These are phyloP conservation scores for Ilex paraguariensis DNA, from an alignment of 305 asterid genomes.

Conservation along the genomic window DNA sequence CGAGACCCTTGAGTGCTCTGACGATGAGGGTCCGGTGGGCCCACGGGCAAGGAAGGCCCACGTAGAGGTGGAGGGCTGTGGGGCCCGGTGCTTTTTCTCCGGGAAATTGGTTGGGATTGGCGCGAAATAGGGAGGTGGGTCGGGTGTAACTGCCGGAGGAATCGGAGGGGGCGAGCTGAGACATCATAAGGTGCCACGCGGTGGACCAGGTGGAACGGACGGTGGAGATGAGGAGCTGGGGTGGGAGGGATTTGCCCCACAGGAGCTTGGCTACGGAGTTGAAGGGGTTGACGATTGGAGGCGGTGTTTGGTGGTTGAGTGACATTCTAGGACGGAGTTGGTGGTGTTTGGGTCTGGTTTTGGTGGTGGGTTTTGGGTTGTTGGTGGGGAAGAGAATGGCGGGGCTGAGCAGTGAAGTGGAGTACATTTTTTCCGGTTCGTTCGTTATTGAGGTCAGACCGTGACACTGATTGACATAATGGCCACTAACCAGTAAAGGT, in stretches of 20 bases:
- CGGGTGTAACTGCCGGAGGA: constrained; percentile 69
- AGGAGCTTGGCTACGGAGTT: constrained; percentile 63
- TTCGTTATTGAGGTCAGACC: too few relatives aligned
- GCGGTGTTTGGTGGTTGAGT: background rate
- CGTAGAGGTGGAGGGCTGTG: constrained; percentile 34
- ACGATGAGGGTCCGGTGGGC: constrained; percentile 92
- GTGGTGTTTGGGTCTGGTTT: constrained; percentile 15
- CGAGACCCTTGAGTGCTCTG: constrained; percentile 87
- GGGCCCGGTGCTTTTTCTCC: constrained; percentile 39
- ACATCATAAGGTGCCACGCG: constrained; percentile 93
- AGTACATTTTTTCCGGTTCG: background rate
- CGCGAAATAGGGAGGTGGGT: constrained; percentile 72
- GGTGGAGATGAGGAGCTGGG: constrained; percentile 82
- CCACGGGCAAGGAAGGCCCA: constrained; percentile 44
- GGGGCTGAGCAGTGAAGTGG: background rate
- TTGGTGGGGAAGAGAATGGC: background rate
- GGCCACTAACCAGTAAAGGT: too few relatives aligned
- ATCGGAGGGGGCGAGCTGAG: constrained; percentile 95
- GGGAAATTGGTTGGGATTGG: constrained; percentile 16
- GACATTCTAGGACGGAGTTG: constrained; percentile 27
- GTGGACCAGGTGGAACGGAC: constrained; percentile 90
- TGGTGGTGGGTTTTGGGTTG: constrained; percentile 11
- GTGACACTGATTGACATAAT: too few relatives aligned
- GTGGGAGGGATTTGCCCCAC: constrained; percentile 92
- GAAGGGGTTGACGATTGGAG: constrained; percentile 32